phyloP scores from a whole-genome alignment of 108 stramenopile genomes.

The Discostella stelligeroides region DNA sequence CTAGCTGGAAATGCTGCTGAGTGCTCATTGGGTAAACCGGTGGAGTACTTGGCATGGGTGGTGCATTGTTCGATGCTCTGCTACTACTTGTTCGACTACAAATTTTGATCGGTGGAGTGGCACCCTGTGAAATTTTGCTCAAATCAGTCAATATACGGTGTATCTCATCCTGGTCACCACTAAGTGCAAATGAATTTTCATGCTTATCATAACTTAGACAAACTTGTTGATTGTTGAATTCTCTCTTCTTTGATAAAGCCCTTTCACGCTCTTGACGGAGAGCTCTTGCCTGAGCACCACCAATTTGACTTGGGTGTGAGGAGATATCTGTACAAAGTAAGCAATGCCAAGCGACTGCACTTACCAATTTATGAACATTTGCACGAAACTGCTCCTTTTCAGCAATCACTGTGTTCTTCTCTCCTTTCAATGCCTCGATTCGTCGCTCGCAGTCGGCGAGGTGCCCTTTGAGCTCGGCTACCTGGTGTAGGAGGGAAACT shows the following conservation, averaged over 20 bases:
- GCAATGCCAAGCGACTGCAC: not conserved
- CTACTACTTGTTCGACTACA: too few relatives aligned
- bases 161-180: conserved; percentile 34
- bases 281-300: conserved; percentile 30
- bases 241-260: conserved; percentile 19
- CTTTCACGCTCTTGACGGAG: conserved; percentile 41
- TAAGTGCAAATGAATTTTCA: conserved; percentile 37
- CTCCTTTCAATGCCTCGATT: conserved; percentile 34
- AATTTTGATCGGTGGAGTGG: not conserved
- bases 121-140: conserved; percentile 27
- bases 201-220: conserved; percentile 40
- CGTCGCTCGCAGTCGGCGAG: conserved; percentile 49
- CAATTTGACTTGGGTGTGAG: not conserved
- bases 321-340: too few relatives aligned
- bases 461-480: conserved; percentile 50
- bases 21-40: not conserved
- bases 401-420: conserved; percentile 30
- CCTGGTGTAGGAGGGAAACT: conserved; percentile 37
- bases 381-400: conserved; percentile 56
- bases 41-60: not conserved
- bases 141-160: conserved; percentile 42
- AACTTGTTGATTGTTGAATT: conserved; percentile 39
- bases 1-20: not conserved
- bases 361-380: conserved; percentile 47
- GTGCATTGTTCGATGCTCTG: not conserved